Evolutionary conservation across 2,329 filamentous ascomycete species (phyloP).

Genomic region (Cladophialophora psammophila): DNA sequence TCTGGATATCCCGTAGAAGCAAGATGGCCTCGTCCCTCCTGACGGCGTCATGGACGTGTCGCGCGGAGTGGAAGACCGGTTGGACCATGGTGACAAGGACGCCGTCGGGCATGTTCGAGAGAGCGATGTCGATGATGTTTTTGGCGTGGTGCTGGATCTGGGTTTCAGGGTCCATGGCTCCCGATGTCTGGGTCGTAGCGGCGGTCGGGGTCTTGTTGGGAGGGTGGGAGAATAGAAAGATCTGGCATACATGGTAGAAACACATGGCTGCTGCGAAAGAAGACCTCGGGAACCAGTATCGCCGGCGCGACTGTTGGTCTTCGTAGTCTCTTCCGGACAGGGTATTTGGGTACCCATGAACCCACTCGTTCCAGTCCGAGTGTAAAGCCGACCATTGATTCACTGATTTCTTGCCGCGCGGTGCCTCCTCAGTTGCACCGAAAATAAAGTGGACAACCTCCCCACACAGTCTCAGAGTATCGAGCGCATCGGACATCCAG

Average conservation of each 20-base stretch:
- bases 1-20: background rate
- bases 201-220: background rate
- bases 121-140: slow-evolving; percentile 17
- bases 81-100: slow-evolving; percentile 16
- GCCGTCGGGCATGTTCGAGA: slow-evolving; percentile 19
- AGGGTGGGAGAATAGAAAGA: background rate
- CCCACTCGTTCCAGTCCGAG: background rate
- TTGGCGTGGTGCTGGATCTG: slow-evolving; percentile 13
- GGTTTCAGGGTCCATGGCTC: background rate
- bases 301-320: background rate
- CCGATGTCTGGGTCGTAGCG: background rate
- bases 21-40: background rate
- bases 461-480: background rate
- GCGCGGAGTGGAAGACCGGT: slow-evolving; percentile 17
- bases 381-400: background rate
- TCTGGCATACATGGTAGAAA: background rate
- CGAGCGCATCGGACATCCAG: too few species aligned
- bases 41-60: background rate
- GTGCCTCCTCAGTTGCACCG: too few species aligned
- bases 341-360: background rate
- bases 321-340: background rate
- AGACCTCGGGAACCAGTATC: background rate
- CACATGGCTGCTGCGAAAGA: background rate
- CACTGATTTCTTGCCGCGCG: background rate
- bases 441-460: background rate